Evolutionary conservation across 2,329 filamentous ascomycete genomes (phyloP).

Genomic region (Ustulina deusta): DNA sequence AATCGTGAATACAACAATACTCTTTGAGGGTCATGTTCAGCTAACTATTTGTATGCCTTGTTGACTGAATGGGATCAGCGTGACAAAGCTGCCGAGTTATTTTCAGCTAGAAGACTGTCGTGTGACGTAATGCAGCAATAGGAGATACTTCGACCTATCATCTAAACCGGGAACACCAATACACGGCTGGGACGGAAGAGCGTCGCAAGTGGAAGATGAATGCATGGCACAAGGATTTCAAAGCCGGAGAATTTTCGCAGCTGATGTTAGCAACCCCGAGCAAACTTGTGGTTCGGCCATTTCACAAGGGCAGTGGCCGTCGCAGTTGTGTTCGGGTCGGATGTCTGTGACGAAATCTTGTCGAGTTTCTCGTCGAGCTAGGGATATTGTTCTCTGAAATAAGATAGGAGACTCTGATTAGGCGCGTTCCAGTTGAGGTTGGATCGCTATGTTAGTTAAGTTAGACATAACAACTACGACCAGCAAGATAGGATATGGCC

Average conservation of each 20-base stretch:
- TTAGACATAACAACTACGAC: slow-evolving; percentile 14
- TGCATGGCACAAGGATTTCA: slow-evolving; percentile 9
- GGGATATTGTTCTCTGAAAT: not conserved
- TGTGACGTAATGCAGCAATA: not conserved
- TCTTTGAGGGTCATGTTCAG: not conserved
- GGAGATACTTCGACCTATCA: not conserved
- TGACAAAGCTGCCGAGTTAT: not conserved
- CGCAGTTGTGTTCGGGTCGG: not conserved
- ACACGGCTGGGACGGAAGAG: not conserved
- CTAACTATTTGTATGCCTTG: not conserved
- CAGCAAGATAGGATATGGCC: not conserved
- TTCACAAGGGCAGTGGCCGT: slow-evolving; percentile 4
- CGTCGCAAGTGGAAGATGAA: slow-evolving; percentile 6
- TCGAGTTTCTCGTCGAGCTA: not conserved
- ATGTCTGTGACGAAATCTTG: not conserved
- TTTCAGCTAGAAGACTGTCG: not conserved
- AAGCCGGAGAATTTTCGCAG: slow-evolving; percentile 11
- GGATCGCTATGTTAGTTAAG: slow-evolving; percentile 2
- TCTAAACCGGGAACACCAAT: not conserved
- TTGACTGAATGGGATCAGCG: not conserved
- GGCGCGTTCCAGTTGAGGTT: not conserved
- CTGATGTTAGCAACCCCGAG: not conserved
- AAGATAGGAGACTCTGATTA: not conserved
- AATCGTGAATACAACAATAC: not conserved
- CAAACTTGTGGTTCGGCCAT: slow-evolving; percentile 18